Conservation (phyloP, 495 filamentous ascomycete species). For the Apiosordaria backusii region DNA sequence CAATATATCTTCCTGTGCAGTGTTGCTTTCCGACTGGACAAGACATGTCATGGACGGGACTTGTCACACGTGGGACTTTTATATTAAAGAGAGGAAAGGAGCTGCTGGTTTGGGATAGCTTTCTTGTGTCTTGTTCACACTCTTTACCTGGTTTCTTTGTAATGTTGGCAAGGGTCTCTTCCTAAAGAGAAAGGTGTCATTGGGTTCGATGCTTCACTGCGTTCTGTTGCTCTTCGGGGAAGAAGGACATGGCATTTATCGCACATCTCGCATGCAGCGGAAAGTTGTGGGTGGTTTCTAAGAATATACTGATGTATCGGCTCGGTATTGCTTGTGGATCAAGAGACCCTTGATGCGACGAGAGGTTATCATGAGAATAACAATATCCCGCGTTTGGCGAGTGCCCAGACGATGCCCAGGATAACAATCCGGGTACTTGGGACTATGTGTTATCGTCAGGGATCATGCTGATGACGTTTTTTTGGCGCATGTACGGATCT, state of each 20-base stretch:
- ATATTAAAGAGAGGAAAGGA: not conserved
- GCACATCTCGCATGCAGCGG: not conserved
- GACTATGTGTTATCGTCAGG: not conserved
- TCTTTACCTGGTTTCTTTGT: not conserved
- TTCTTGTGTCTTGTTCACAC: not conserved
- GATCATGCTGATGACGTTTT: not conserved
- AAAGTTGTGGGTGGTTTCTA: not conserved
- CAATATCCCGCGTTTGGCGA: not conserved
- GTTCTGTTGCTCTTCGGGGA: not conserved
- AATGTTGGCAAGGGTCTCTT: not conserved
- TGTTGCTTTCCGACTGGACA: not conserved
- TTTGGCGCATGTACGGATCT: not conserved
- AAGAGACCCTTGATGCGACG: not conserved
- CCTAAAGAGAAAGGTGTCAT: not conserved
- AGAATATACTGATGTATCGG: not conserved
- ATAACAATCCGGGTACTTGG: not conserved
- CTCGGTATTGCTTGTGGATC: not conserved
- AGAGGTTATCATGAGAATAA: not conserved
- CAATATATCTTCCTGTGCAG: not conserved
- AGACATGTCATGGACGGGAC: not conserved
- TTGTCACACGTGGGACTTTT: not conserved
- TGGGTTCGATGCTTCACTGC: not conserved
- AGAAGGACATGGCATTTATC: not conserved
- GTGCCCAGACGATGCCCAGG: not conserved
- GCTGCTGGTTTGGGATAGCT: not conserved